Base-by-base conservation (phyloP, 495 filamentous ascomycete species). In the Schizothecium vesticola region DNA sequence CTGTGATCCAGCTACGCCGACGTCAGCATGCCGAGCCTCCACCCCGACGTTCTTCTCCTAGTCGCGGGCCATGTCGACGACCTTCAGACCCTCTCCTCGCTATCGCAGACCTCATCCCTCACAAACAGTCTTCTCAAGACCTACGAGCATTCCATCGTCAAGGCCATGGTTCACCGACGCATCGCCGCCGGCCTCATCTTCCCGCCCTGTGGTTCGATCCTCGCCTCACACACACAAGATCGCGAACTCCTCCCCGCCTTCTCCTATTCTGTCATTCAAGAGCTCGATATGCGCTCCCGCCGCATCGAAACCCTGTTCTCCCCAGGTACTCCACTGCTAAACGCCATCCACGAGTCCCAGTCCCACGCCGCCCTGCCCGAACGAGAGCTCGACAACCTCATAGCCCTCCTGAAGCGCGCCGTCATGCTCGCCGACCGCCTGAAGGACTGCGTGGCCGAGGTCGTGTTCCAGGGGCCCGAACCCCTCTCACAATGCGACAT, bases 111-210 rank as follows among this genome's bases (percentile, higher is more conserved):
- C 8, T 75, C 64, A 63, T 74, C 73, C 36, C 31, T 61, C 66
- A 67, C 57, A 24, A 16, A 68, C 58, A 9, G 23, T 22, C 25
- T 73, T 13, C 23, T 80, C 23, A 33, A 9, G 1, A 7, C 1
- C 0, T 67, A 80, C 56, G 58, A 81, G 51, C 64, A 16, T 0
- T 77, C 74, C 1, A 63, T 80, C 21, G 63, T 68, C 26, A 68
- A 67, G 22, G 4, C 8, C 10, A 69, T 63, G 22, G 60, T 61
- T 12, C 6, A 51, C 43, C 43, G 43, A 19, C 51, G 13, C 16
- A 23, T 28, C 16, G 62, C 22, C 24, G 19, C 63, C 16, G 9
- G 6, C 0, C 71, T 71, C 25, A 12, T 1, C 43, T 3, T 67
- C 9, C 33, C 71, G 0, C 71, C 73, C 9, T 11, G 11, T 0